A percentile compares a stretch with the other conserved stretches of the same genome.
These are phyloP conservation scores for Ballota nigra DNA, from an alignment of 257 asterid genomes.

Conservation along the genomic window DNA sequence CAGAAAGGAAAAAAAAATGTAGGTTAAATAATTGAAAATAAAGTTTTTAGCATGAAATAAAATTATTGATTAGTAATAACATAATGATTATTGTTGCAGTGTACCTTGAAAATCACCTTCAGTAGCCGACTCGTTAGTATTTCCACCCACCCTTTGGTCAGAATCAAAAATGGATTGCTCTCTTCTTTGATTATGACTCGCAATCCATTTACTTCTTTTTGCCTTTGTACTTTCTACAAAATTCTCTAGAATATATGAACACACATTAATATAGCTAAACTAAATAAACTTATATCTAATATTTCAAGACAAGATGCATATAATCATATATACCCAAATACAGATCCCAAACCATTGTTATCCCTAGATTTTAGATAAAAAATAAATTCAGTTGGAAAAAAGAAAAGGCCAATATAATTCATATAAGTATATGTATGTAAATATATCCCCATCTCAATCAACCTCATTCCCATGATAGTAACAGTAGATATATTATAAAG, in stretches of 20 bases:
- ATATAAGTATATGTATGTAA: background rate
- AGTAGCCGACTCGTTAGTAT: background rate
- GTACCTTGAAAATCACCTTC: background rate
- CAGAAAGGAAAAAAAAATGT: background rate
- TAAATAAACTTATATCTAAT: too few relatives aligned
- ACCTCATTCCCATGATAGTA: conserved; percentile 23
- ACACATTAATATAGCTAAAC: background rate
- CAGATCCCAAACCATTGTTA: background rate
- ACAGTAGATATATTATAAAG: conserved; percentile 14
- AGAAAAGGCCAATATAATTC: background rate
- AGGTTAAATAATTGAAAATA: background rate
- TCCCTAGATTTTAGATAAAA: background rate
- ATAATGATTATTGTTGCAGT: too few relatives aligned
- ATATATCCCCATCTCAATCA: conserved; percentile 8
- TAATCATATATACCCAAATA: too few relatives aligned
- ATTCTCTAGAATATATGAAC: too few relatives aligned
- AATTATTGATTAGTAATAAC: too few relatives aligned
- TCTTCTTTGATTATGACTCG: background rate
- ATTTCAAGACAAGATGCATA: too few relatives aligned
- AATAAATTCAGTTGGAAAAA: background rate
- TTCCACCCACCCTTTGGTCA: background rate
- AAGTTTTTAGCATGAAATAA: background rate
- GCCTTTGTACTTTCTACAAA: background rate
- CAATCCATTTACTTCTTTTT: background rate
- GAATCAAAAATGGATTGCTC: background rate